Conservation (phyloP, 306 rosid genomes). For the Albizia julibrissin region DNA sequence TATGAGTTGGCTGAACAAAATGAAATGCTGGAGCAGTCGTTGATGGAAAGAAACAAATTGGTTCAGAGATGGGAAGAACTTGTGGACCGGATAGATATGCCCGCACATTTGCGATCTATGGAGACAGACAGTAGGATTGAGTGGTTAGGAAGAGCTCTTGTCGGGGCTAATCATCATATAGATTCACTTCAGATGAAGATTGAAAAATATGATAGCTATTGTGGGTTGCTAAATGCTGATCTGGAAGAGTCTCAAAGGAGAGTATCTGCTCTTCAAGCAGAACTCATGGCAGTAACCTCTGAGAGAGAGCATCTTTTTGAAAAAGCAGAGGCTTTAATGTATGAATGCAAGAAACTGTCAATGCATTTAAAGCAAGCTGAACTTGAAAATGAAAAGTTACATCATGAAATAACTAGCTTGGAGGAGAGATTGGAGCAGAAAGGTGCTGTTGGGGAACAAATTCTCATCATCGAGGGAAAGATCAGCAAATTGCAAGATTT, state of each 20-base stretch:
- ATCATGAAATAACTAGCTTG: conserved; percentile 52
- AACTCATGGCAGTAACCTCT: conserved; percentile 49
- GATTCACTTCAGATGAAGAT: conserved; percentile 25
- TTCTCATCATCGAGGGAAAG: conserved; percentile 52
- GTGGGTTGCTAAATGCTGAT: conserved; percentile 70
- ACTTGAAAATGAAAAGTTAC: conserved; percentile 62
- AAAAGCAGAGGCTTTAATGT: conserved; percentile 53
- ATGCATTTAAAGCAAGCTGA: conserved; percentile 52
- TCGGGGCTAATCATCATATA: conserved; percentile 26
- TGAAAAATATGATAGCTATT: conserved; percentile 63
- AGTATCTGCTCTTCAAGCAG: conserved; percentile 60
- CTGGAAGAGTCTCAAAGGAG: conserved; percentile 69
- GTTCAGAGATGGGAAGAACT: conserved; percentile 95
- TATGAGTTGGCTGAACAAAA: conserved; percentile 94
- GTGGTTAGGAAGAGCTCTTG: conserved; percentile 28
- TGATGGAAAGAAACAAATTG: conserved; percentile 85
- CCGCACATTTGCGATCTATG: conserved; percentile 70
- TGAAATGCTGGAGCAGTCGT: conserved; percentile 96
- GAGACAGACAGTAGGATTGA: conserved; percentile 58
- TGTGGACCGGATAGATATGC: conserved; percentile 80
- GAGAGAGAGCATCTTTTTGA: conserved; percentile 67
- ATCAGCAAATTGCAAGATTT: conserved; percentile 63
- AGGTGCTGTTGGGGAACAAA: conserved; percentile 46
- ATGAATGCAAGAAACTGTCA: conserved; percentile 54
- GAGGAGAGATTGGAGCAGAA: conserved; percentile 54